Conservation (phyloP, 1,139 yeast species). For the Diutina sp. region DNA sequence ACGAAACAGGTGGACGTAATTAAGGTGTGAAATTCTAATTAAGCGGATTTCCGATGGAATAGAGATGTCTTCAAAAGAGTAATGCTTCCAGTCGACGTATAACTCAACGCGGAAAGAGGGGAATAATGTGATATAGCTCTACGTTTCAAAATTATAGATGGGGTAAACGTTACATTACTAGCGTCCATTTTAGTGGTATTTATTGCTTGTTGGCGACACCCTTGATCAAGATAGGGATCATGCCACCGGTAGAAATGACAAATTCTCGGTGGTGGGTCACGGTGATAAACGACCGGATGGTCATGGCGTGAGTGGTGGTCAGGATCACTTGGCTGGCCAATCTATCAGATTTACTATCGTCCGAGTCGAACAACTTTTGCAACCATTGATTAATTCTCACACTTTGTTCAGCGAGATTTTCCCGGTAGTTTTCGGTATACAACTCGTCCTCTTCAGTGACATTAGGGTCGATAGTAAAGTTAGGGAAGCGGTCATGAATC, state of each 20-base stretch:
- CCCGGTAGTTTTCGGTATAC: constrained; percentile 28
- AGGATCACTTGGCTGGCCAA: constrained; percentile 17
- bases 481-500: constrained; percentile 22
- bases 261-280: constrained; percentile 43
- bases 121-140: too few relatives aligned
- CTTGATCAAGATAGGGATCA: constrained; percentile 47
- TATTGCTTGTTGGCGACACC: constrained; percentile 3
- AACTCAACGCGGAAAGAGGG: too few relatives aligned
- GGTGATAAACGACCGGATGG: constrained; percentile 38
- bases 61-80: too few relatives aligned
- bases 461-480: constrained; percentile 15
- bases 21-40: too few relatives aligned
- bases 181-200: neutral
- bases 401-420: constrained; percentile 34
- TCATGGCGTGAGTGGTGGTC: constrained; percentile 53
- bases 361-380: constrained; percentile 32
- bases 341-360: constrained; percentile 9
- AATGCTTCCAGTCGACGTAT: too few relatives aligned
- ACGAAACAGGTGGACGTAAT: too few relatives aligned
- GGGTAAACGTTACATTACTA: too few relatives aligned
- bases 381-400: constrained; percentile 36
- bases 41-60: too few relatives aligned
- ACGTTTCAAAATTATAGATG: too few relatives aligned
- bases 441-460: constrained; percentile 37
- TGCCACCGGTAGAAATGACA: constrained; percentile 51